phyloP scores from a whole-genome alignment of 1,284 basidiomycete genomes.

The Exobasidium rhododendri region DNA sequence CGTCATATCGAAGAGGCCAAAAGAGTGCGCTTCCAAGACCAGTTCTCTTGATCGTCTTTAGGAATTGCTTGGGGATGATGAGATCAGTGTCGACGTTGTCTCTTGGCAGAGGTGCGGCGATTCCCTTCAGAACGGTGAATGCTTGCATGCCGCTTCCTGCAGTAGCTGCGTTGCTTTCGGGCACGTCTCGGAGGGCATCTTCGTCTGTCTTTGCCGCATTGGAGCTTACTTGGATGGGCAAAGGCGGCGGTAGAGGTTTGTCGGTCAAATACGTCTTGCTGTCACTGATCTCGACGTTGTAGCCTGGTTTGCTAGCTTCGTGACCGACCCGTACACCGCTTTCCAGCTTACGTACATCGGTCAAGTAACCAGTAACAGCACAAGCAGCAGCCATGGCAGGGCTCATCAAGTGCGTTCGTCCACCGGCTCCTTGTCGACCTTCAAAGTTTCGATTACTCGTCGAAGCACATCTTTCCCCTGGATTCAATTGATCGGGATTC shows the following conservation, averaged over 20 bases:
- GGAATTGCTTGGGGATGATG: slow-evolving; percentile 52
- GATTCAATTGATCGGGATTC: slow-evolving; percentile 53
- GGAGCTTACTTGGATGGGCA: slow-evolving; percentile 14
- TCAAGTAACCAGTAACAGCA: slow-evolving; percentile 51
- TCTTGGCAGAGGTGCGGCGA: slow-evolving; percentile 49
- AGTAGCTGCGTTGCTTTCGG: slow-evolving; percentile 15
- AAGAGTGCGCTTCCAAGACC: slow-evolving; percentile 50
- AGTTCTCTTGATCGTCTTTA: slow-evolving; percentile 53
- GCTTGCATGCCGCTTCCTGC: slow-evolving; percentile 41
- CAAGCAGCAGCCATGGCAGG: slow-evolving; percentile 53
- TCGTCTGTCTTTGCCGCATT: slow-evolving; percentile 29
- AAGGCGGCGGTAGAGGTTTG: slow-evolving; percentile 24
- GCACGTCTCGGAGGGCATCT: slow-evolving; percentile 36
- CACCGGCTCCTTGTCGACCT: slow-evolving; percentile 51
- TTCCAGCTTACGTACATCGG: slow-evolving; percentile 51
- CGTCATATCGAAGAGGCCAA: slow-evolving; percentile 48
- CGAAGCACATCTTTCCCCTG: slow-evolving; percentile 53
- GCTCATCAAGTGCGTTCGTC: slow-evolving; percentile 51
- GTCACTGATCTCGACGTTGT: slow-evolving; percentile 42
- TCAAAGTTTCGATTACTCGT: slow-evolving; percentile 56
- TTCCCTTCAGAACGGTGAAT: slow-evolving; percentile 47
- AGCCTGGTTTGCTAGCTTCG: slow-evolving; percentile 34
- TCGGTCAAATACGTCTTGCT: slow-evolving; percentile 40
- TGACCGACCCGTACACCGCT: slow-evolving; percentile 28
- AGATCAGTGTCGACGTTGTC: slow-evolving; percentile 53